phyloP scores from a whole-genome alignment of 352 stramenopile genomes.

The Thalassiosira pacifica region DNA sequence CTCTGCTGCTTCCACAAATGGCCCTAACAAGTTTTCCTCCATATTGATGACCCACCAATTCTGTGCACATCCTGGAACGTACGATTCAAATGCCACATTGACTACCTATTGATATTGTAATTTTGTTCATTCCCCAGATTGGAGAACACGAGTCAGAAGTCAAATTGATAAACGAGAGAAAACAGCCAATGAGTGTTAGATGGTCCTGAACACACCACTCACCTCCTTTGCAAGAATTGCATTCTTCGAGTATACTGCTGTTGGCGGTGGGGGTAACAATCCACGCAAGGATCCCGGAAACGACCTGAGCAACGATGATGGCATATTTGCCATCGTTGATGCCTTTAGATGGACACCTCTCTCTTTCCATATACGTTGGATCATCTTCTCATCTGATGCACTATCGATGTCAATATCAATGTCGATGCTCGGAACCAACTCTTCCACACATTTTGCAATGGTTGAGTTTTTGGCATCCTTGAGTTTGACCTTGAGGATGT shows the following conservation, averaged over 20 bases:
- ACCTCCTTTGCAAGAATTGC: neutral
- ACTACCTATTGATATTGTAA: neutral
- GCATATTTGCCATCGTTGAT: conserved; percentile 2
- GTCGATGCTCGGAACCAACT: neutral
- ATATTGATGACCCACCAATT: neutral
- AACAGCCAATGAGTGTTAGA: neutral
- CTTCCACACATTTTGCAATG: neutral
- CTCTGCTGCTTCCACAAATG: too few relatives aligned
- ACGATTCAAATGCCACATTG: conserved; percentile 13
- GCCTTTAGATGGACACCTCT: conserved; percentile 4
- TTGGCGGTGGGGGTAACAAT: conserved; percentile 11
- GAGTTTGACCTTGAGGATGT: too few relatives aligned
- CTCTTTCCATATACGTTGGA: conserved; percentile 17
- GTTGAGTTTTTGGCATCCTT: neutral
- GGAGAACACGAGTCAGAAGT: neutral
- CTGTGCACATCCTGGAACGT: conserved; percentile 7
- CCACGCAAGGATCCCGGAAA: conserved; percentile 14
- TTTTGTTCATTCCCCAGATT: neutral
- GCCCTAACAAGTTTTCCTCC: too few relatives aligned
- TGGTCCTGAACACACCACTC: neutral
- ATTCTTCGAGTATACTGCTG: conserved; percentile 19
- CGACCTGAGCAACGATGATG: conserved; percentile 4
- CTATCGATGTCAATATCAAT: neutral
- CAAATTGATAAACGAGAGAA: neutral
- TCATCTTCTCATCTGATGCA: too few relatives aligned